Evolutionary conservation across 495 filamentous ascomycete genomes (phyloP).

Genomic region (Penicillium macrosclerotiorum): DNA sequence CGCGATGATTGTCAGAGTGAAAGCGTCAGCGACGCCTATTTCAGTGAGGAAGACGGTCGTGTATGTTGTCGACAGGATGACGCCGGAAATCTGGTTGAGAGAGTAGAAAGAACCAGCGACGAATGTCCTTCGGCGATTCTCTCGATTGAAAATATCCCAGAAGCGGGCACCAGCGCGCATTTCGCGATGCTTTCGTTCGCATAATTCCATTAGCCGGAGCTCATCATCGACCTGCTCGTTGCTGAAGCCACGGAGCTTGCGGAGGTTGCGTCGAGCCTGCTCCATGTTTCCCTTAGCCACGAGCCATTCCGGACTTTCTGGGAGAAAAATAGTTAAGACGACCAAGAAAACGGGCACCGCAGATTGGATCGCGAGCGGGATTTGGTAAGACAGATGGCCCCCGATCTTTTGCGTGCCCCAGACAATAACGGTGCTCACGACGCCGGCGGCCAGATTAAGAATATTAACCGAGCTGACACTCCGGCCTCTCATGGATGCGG

Average conservation of each 20-base stretch:
- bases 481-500: constrained; percentile 35
- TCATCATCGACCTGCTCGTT: constrained; percentile 31
- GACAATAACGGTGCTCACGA: constrained; percentile 35
- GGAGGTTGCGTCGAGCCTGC: constrained; percentile 29
- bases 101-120: constrained; percentile 39
- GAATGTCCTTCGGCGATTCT: constrained; percentile 34
- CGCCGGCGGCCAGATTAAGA: constrained; percentile 32
- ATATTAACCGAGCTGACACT: constrained; percentile 39
- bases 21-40: constrained; percentile 28
- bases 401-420: constrained; percentile 25
- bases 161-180: constrained; percentile 27
- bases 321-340: constrained; percentile 37
- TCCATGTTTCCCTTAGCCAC: constrained; percentile 48
- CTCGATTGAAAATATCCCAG: constrained; percentile 36
- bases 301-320: constrained; percentile 65
- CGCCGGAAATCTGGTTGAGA: constrained; percentile 38
- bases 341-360: constrained; percentile 30
- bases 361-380: constrained; percentile 36
- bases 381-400: constrained; percentile 26
- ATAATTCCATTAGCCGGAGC: constrained; percentile 28
- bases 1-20: constrained; percentile 34
- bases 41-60: constrained; percentile 36
- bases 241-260: constrained; percentile 35
- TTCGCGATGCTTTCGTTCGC: constrained; percentile 28
- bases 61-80: constrained; percentile 41